A percentile compares a stretch with the other conserved stretches of the same genome.
Evolutionary conservation across 306 rosid genomes (phyloP).

Genomic region (Erythrophleum fordii): DNA sequence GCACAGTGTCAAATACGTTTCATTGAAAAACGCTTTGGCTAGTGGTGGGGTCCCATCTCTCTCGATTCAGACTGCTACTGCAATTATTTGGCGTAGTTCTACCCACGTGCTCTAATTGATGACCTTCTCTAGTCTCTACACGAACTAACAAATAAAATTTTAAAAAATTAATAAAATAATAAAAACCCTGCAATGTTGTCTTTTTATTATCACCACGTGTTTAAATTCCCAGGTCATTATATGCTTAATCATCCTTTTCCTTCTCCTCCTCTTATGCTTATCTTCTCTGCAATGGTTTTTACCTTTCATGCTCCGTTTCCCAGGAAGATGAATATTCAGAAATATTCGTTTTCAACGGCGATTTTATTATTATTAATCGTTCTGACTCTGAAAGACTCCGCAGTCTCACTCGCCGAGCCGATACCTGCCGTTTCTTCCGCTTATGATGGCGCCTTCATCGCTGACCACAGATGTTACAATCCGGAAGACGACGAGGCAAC

Average conservation of each 20-base stretch:
- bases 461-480: conserved; percentile 38
- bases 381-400: neutral
- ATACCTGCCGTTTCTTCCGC: conserved; percentile 31
- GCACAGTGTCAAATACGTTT: neutral
- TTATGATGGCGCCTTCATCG: conserved; percentile 33
- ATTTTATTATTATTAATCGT: conserved; percentile 1
- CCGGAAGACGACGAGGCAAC: neutral
- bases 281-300: neutral
- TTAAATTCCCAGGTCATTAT: conserved; percentile 26
- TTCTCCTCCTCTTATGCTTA: neutral
- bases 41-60: conserved; percentile 27
- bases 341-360: neutral
- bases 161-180: neutral
- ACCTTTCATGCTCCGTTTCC: neutral
- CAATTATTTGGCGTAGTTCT: neutral
- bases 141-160: neutral
- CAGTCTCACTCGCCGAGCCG: neutral
- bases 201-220: conserved; percentile 43
- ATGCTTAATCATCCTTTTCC: neutral
- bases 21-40: neutral
- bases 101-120: conserved; percentile 50
- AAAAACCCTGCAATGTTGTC: neutral
- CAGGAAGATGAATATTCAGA: conserved; percentile 43
- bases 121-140: neutral
- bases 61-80: neutral